Evolutionary conservation across 2,329 filamentous ascomycete species (phyloP).

Genomic region (Fusarium citri): DNA sequence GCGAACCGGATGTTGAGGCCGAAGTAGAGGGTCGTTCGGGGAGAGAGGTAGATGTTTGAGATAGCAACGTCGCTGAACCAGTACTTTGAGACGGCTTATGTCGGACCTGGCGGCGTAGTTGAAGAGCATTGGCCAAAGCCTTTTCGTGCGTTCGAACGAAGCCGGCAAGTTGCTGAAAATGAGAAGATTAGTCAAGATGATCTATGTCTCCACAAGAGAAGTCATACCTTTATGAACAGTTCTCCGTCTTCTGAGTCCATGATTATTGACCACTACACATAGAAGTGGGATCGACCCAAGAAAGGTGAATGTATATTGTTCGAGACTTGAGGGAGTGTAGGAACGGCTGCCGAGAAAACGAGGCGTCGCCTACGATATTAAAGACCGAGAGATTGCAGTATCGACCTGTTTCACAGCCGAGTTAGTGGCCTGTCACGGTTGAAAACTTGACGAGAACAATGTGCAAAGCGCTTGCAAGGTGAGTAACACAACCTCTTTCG

Average conservation of each 20-base stretch:
- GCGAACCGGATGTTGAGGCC: conserved; percentile 76
- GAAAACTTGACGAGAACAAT: conserved; percentile 16
- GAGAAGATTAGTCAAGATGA: not conserved
- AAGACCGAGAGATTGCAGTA: conserved; percentile 28
- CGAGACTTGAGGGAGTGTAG: conserved; percentile 13
- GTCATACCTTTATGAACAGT: conserved; percentile 83
- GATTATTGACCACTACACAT: conserved; percentile 57
- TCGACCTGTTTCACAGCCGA: conserved; percentile 40
- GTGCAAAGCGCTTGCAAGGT: conserved; percentile 17
- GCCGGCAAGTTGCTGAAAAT: conserved; percentile 85
- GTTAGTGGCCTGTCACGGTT: conserved; percentile 36
- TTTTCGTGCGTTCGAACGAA: conserved; percentile 98
- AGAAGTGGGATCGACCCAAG: conserved; percentile 16
- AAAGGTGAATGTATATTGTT: conserved; percentile 9
- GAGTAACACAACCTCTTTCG: conserved; percentile 8
- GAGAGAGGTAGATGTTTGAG: conserved; percentile 65
- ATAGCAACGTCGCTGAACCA: conserved; percentile 65
- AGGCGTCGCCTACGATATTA: conserved; percentile 30
- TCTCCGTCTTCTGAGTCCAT: conserved; percentile 94
- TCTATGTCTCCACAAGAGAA: not conserved
- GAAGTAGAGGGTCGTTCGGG: conserved; percentile 73
- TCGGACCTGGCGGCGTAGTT: conserved; percentile 81
- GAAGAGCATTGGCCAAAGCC: conserved; percentile 93
- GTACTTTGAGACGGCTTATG: conserved; percentile 77
- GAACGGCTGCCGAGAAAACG: conserved; percentile 6